Evolutionary conservation across 192 early-diverging fungal species (phyloP).

Genomic region (Mortierella antarctica): DNA sequence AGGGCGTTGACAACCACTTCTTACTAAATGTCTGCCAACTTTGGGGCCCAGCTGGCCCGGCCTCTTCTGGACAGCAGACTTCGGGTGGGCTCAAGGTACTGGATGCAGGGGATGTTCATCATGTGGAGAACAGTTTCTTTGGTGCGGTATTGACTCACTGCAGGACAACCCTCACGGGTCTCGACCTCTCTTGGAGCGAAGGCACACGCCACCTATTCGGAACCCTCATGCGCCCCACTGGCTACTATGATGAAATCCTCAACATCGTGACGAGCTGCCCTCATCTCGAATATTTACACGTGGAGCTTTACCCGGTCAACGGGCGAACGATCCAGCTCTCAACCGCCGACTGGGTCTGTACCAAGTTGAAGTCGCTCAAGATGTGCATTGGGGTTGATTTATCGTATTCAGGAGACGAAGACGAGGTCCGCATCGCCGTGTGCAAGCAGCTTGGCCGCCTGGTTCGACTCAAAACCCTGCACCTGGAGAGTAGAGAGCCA

Average conservation of each 20-base stretch:
- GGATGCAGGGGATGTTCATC: background rate
- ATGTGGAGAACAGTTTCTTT: conserved; percentile 10
- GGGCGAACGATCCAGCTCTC: background rate
- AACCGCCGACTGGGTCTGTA: conserved; percentile 2
- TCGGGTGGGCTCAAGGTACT: conserved; percentile 7
- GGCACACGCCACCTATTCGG: too few relatives aligned
- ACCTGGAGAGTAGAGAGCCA: conserved; percentile 4
- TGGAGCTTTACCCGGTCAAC: conserved; percentile 19
- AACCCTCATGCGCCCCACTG: background rate
- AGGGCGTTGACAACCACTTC: conserved; percentile 6
- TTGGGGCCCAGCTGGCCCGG: conserved; percentile 6
- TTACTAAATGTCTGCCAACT: conserved; percentile 16
- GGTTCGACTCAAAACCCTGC: conserved; percentile 1
- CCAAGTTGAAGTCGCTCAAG: background rate
- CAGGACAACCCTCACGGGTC: conserved; percentile 7
- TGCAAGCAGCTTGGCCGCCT: conserved; percentile 10
- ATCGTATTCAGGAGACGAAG: background rate
- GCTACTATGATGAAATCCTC: conserved; percentile 13
- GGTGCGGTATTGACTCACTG: background rate
- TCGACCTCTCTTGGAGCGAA: conserved; percentile 7
- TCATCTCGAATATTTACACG: conserved; percentile 8
- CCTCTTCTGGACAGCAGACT: background rate
- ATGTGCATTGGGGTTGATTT: conserved; percentile 24
- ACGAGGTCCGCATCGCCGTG: conserved; percentile 10
- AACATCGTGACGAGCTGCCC: conserved; percentile 8